Evolutionary conservation across 106 monocot genomes (phyloP).

Genomic region (Narthecium ossifragum): DNA sequence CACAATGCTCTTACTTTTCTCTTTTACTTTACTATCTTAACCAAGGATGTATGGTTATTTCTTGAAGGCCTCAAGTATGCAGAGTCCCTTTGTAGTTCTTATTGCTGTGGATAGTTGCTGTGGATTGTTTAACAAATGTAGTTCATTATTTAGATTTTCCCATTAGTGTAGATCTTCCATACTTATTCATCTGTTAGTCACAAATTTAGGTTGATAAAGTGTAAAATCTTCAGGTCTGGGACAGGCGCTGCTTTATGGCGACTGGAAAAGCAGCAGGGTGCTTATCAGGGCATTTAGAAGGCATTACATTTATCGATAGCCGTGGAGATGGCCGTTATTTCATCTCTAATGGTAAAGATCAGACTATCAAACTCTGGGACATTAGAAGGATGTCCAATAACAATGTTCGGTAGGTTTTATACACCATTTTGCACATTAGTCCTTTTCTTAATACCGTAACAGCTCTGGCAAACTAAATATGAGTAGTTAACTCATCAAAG

Average conservation of each 20-base stretch:
- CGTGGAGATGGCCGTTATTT: slow-evolving; percentile 94
- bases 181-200: no score
- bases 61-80: no score
- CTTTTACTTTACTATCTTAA: no score
- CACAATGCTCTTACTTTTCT: no score
- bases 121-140: no score
- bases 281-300: slow-evolving; percentile 79
- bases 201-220: no score
- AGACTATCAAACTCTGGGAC: slow-evolving; percentile 86
- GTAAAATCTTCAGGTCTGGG: slow-evolving; percentile 86
- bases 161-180: no score
- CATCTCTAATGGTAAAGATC: slow-evolving; percentile 97
- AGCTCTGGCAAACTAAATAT: not conserved
- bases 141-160: no score
- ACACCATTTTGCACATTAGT: not conserved
- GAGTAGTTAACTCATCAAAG: not conserved
- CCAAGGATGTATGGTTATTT: no score
- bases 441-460: not conserved
- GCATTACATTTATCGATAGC: slow-evolving; percentile 90
- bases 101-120: no score
- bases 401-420: slow-evolving; percentile 35
- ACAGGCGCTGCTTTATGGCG: slow-evolving; percentile 62
- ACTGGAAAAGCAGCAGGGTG: slow-evolving; percentile 58
- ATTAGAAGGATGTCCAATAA: slow-evolving; percentile 69
- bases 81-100: no score